Evolutionary conservation across 139 green algal species (phyloP), one percentile per base, ranked within the genome.

Genomic region (Volvox reticuliferus): DNA sequence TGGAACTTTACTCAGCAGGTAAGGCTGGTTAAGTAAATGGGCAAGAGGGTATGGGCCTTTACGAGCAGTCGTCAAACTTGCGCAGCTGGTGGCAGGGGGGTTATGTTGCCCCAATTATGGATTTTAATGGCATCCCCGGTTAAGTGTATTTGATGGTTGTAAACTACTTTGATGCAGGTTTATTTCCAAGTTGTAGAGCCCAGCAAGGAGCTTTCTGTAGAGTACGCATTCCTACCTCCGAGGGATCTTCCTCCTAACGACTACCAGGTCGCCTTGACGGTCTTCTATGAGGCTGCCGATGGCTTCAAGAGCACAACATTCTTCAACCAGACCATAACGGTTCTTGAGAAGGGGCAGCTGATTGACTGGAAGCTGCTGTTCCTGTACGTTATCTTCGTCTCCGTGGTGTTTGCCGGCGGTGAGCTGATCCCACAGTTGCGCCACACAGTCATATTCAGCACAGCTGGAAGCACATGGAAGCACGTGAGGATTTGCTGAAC

Each of bases 1-100:
- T 95, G 97, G 91, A 97, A 98, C 86, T 97, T 98, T 92, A 96
- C 94, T 0, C 61, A 93, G 22, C 81, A 93, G 93, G 95, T 97
- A 50, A 19, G 89, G 26, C 18, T 55, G 61, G 44, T 36, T 20
- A 37, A n/a, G 63, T 26, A 33, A 0, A 22, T 9, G 33, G 62
- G 6, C 13, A 37, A 21, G 83, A 21, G n/a, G n/a, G 83, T 35
- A 17, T 44, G n/a, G 83, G 28, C 24, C 44, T 55, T 55, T 55
- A 55, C 5, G 44, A 55, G 44, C 9, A 55, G 9, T 55, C 9
- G 44, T 55, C 44, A 9, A 55, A 9, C 44, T 55, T 14, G 44
- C 44, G 44, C 44, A 55, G 44, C 44, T 55, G 44, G 44, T 14
- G 44, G 44, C 44, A 55, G 44, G 44, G 44, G 44, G 44, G 5